These are phyloP conservation scores for Anaeromyces robustus DNA, from an alignment of 192 early-diverging fungal genomes.

Conservation along the genomic window DNA sequence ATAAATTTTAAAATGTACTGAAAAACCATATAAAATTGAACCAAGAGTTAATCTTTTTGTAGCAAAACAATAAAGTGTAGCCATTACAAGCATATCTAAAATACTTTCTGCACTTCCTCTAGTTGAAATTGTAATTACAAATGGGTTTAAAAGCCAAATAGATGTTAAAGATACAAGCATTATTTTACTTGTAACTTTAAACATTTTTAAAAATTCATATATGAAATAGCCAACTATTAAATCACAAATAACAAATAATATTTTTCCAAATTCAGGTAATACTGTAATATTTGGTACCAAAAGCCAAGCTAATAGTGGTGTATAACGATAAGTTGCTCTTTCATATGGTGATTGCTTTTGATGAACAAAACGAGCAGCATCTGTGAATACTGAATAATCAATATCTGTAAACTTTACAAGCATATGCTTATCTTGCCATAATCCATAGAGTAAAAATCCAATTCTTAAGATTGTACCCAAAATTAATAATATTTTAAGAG, in stretches of 20 bases:
- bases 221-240: conserved; percentile 61
- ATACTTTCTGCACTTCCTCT: conserved; percentile 85
- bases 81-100: conserved; percentile 61
- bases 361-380: conserved; percentile 70
- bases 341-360: conserved; percentile 63
- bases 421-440: conserved; percentile 73
- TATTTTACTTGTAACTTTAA: neutral
- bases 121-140: conserved; percentile 91
- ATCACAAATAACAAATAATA: conserved; percentile 75
- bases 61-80: conserved; percentile 48
- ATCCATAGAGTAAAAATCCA: conserved; percentile 60
- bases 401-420: conserved; percentile 97
- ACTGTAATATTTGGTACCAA: conserved; percentile 70
- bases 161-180: conserved; percentile 19
- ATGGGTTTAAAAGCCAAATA: conserved; percentile 85
- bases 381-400: conserved; percentile 92
- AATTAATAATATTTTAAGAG: neutral
- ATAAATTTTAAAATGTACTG: conserved; percentile 96
- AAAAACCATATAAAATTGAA: conserved; percentile 64
- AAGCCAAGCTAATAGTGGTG: conserved; percentile 79
- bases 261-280: conserved; percentile 70
- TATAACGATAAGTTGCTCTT: conserved; percentile 93
- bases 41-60: conserved; percentile 23
- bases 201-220: neutral
- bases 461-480: conserved; percentile 28